Evolutionary conservation across 306 rosid genomes (phyloP), one percentile per base, ranked within the genome.

Genomic region (Pterocarpus macrocarpus): DNA sequence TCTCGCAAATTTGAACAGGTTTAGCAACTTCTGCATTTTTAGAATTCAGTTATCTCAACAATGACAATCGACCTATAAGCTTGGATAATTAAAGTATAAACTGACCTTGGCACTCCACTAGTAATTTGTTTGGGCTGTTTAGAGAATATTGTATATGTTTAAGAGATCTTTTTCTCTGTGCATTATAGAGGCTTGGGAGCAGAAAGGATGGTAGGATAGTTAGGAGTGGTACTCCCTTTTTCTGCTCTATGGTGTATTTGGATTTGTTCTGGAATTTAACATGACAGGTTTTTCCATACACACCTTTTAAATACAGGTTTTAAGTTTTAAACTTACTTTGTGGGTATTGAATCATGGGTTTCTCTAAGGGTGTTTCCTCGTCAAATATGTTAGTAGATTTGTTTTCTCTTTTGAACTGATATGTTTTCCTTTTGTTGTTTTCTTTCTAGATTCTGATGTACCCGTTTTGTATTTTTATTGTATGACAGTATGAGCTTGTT

Each of bases 1-100:
- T 86, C 83, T 75, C 93, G 89, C 78, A 95, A 79, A 87, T 88
- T 87, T 85, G 92, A 93, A 22, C 87, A 89, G 99, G 99, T 95
- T 73, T 86, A 75, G 61, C 81, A 77, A 64, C 72, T 39, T 86
- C 64, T 82, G 77, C 59, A 69, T 68, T 59, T 22, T 66, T 39
- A 74, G 71, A 78, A 69, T 49, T 17, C 38, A 56, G 35, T 77
- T 69, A 49, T 70, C 76, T 61, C 39, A 62, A 50, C 47, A 61
- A 53, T 65, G 45, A 52, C 49, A 66, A 74, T 68, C 47, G 28
- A 56, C 38, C 9, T 66, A 28, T 59, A 64, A 64, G 30, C 55
- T 72, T 64, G 14, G 71, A 33, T 62, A 10, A 39, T 49, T 61
- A 36, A 62, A 79, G 43, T 44, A 67, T 68, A 32, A 62, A 17